Conservation (phyloP, 305 asterid genomes). For the Striga hermonthica region DNA sequence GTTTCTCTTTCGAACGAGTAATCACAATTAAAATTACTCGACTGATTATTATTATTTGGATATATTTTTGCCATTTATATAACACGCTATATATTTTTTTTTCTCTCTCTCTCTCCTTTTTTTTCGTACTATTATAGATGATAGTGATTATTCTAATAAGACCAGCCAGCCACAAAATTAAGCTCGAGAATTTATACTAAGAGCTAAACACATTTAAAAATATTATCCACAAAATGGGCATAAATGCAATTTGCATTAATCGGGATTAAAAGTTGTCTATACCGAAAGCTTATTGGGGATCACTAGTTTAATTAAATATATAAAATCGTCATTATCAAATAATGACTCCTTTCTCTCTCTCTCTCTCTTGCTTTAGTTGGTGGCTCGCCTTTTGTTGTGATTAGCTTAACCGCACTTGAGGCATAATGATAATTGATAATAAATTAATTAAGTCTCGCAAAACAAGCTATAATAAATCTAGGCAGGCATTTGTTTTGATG, state of each 20-base stretch:
- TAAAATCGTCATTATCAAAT: no score
- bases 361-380: no score
- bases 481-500: not conserved
- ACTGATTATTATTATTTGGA: not conserved
- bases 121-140: not conserved
- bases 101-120: not conserved
- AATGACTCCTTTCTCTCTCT: no score
- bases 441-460: not conserved
- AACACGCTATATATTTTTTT: not conserved
- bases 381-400: not conserved
- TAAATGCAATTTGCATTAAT: not conserved
- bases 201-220: not conserved
- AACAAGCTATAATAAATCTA: not conserved
- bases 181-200: not conserved
- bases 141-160: not conserved
- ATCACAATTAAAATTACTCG: slow-evolving; percentile 15
- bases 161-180: not conserved
- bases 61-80: not conserved
- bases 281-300: no score
- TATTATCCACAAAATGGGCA: not conserved
- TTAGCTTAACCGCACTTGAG: not conserved
- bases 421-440: not conserved
- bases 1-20: slow-evolving; percentile 48
- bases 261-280: not conserved
- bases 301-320: not conserved